Percentiles rank a stretch among this genome's conserved stretches.
Conservation (phyloP, 2,329 filamentous ascomycete species). For the Nemania serpens region DNA sequence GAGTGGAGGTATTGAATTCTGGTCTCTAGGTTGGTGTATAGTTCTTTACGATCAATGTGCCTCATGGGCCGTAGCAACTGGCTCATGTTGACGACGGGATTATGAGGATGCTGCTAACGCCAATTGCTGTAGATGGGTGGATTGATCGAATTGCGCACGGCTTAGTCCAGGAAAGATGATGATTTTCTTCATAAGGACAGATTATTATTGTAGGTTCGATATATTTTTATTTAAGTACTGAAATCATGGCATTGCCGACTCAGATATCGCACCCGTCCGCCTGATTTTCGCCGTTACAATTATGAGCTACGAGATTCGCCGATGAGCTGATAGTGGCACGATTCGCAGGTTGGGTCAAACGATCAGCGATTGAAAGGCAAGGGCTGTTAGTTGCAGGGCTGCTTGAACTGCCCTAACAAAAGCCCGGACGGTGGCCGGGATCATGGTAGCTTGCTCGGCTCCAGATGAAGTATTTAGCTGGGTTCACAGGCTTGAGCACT, state of each 20-base stretch:
- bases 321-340: conserved; percentile 29
- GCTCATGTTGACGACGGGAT: conserved; percentile 30
- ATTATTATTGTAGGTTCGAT: neutral
- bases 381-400: conserved; percentile 9
- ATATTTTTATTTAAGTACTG: conserved; percentile 10
- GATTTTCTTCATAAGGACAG: neutral
- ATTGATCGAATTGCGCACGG: neutral
- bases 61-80: conserved; percentile 44
- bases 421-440: too few species aligned
- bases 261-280: conserved; percentile 10
- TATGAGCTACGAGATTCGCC: conserved; percentile 10
- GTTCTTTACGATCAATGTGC: conserved; percentile 70
- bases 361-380: conserved; percentile 7
- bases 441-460: too few species aligned
- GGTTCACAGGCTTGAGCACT: neutral
- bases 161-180: too few species aligned
- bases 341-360: conserved; percentile 17
- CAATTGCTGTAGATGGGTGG: neutral
- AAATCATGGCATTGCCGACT: neutral
- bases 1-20: conserved; percentile 74
- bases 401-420: neutral
- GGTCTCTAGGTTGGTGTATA: conserved; percentile 72
- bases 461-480: neutral
- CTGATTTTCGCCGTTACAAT: conserved; percentile 20
- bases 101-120: neutral